Percentiles rank a stretch among this genome's conserved stretches.
These are phyloP conservation scores for Kodamaea anthophila DNA, from an alignment of 1,139 yeast species.

Conservation along the genomic window DNA sequence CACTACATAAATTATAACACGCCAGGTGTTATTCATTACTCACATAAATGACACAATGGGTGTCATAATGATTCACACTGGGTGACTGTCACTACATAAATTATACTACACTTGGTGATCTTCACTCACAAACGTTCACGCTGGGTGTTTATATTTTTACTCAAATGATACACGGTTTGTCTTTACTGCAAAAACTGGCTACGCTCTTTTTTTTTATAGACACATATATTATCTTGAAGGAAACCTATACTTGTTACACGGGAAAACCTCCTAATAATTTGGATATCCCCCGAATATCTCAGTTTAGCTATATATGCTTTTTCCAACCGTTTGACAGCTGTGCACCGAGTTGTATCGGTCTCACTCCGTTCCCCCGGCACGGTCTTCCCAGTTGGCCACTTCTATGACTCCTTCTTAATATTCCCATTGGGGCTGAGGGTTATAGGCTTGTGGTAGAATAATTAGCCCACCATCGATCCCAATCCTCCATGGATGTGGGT, in stretches of 20 bases:
- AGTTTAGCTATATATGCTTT: not conserved
- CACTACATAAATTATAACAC: no score
- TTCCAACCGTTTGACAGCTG: not conserved
- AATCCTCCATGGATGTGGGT: not conserved
- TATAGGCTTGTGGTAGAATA: not conserved
- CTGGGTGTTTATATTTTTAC: no score
- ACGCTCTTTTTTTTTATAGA: no score
- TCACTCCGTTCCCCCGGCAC: not conserved
- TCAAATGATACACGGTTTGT: no score
- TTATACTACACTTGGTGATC: no score
- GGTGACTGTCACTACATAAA: no score
- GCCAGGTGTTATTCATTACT: no score
- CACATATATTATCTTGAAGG: not conserved
- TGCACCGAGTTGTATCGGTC: not conserved
- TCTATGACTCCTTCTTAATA: not conserved
- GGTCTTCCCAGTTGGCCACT: not conserved
- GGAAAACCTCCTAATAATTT: not conserved
- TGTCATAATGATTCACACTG: no score
- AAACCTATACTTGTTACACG: not conserved
- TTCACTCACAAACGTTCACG: no score
- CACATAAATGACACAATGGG: no score
- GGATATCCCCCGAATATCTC: not conserved
- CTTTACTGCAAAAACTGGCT: no score
- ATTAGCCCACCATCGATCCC: not conserved
- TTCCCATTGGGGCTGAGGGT: not conserved